Evolutionary conservation across 257 asterid genomes (phyloP).

Genomic region (Ilex aquifolium): DNA sequence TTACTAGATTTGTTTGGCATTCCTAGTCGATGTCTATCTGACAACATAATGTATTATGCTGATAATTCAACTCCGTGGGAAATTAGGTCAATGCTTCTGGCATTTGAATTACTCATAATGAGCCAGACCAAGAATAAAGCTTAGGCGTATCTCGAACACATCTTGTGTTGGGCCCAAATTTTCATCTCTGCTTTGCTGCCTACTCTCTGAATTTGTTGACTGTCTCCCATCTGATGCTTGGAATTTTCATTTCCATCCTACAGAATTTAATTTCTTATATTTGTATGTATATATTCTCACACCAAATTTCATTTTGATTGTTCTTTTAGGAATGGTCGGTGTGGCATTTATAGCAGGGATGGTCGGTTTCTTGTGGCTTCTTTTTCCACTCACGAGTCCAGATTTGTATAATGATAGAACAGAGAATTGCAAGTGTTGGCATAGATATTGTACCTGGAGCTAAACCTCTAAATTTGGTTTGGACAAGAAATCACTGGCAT

Average conservation of each 20-base stretch:
- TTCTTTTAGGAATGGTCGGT: slow-evolving; percentile 48
- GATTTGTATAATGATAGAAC: slow-evolving; percentile 36
- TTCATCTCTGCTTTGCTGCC: background rate
- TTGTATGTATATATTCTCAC: background rate
- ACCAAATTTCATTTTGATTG: background rate
- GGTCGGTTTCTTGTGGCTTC: slow-evolving; percentile 59
- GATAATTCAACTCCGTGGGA: too few species aligned
- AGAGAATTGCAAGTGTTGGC: slow-evolving; percentile 75
- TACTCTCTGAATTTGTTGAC: background rate
- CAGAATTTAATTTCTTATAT: background rate
- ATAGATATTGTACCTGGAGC: slow-evolving; percentile 63
- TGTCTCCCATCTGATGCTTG: background rate
- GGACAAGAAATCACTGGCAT: background rate
- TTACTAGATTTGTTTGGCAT: too few species aligned
- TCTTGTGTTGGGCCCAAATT: too few species aligned
- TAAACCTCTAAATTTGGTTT: slow-evolving; percentile 12
- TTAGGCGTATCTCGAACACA: too few species aligned
- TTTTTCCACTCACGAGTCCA: slow-evolving; percentile 65
- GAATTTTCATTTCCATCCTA: background rate
- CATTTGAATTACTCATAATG: too few species aligned
- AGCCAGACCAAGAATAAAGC: too few species aligned
- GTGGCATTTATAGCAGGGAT: slow-evolving; percentile 50
- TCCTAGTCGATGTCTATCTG: too few species aligned
- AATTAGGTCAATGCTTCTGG: too few species aligned
- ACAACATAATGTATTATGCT: too few species aligned